Base-by-base conservation (phyloP, 1,139 yeast genomes). In the Debaryomyces coudertii region DNA sequence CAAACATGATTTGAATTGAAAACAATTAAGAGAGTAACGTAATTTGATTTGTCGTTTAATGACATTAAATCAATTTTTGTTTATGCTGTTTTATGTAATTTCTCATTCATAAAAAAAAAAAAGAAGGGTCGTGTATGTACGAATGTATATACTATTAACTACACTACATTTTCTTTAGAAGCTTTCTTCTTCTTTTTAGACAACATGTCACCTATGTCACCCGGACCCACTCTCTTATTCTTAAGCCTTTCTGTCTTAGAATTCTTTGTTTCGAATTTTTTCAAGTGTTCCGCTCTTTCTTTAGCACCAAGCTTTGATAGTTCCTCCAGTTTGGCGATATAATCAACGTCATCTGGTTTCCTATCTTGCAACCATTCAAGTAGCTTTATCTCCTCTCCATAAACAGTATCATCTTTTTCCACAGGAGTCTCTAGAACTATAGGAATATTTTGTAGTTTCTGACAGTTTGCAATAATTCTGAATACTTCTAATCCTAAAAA, bases 381-480 rank as follows among this genome's bases (percentile, higher is more conserved):
- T 30, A 83, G 64, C 57, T 87, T 85, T 50, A 95, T 86, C 63
- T 93, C 99, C 42, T 85, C 87, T 1, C 92, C 96, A 63, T 92
- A 87, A 1, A 76, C 66, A 2, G 69, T 65, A 24, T 82, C 83
- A 52, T 83, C 81, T 42, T 80, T 70, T 31, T 73, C 85, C 14
- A 79, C 79, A 0, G 99, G 99, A 0, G 98, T 92, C 59, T 93
- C 99, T 49, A 93, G 72, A n/a, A 95, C 74, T 34, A 92, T 79
- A 1, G 99, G 98, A 1, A 93, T 74, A 4, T 74, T 74, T 43
- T 79, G 69, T 23, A 93, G 70, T 47, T 82, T 76, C 2, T 73
- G 68, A 48, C 80, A 81, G 63, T 90, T 90, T 56, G 95, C 89
- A 39, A 93, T 69, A 34, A 82, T 68, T 52, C 97, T 71, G 62